A percentile compares a stretch with the other conserved stretches of the same genome.
Conservation (phyloP, 2,329 filamentous ascomycete species). For the Talaromyces pinophilus region DNA sequence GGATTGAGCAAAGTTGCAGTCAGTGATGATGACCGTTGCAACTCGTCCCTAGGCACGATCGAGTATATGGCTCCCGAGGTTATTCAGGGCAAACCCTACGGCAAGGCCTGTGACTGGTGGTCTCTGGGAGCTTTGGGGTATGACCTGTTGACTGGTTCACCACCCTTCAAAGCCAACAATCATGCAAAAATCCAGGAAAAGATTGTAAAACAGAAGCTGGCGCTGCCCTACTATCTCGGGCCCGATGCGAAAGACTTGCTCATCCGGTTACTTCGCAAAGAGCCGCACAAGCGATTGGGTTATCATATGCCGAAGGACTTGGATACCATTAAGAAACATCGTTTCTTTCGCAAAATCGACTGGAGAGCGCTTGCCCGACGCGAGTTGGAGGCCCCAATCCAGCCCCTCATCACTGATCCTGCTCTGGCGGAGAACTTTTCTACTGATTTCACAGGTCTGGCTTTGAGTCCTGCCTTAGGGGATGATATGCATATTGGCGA, state of each 20-base stretch:
- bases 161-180: constrained; percentile 88
- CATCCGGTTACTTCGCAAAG: constrained; percentile 84
- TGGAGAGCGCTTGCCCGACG: constrained; percentile 83
- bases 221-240: constrained; percentile 85
- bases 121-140: constrained; percentile 90
- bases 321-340: constrained; percentile 79
- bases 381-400: constrained; percentile 84
- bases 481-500: constrained; percentile 27
- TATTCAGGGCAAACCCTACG: constrained; percentile 82
- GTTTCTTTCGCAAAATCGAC: constrained; percentile 96
- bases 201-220: constrained; percentile 89
- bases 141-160: constrained; percentile 87
- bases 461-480: constrained; percentile 69
- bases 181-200: constrained; percentile 94
- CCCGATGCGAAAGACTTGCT: constrained; percentile 93
- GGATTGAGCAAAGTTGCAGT: constrained; percentile 92
- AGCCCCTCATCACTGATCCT: constrained; percentile 91
- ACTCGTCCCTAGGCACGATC: constrained; percentile 89
- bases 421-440: constrained; percentile 96
- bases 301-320: constrained; percentile 88
- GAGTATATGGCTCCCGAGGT: constrained; percentile 99
- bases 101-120: constrained; percentile 98
- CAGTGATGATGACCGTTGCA: constrained; percentile 69
- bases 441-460: constrained; percentile 83
- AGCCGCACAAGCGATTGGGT: constrained; percentile 86